phyloP scores from a whole-genome alignment of 805 yeast species.

The Peterozyma xylosa region DNA sequence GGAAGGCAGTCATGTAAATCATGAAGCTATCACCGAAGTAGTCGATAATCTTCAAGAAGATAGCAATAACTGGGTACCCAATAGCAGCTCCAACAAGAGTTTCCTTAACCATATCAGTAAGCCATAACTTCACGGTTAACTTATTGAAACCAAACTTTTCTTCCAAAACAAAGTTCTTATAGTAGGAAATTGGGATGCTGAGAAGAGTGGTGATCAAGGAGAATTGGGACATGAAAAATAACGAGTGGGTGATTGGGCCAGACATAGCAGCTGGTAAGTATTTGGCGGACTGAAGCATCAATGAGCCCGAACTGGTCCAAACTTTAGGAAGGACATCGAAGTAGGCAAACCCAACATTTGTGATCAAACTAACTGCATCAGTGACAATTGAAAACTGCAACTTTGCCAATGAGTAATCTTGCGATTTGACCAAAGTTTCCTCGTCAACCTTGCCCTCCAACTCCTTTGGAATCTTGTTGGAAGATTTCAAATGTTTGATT shows the following conservation, averaged over 20 bases:
- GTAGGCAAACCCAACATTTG: slow-evolving; percentile 51
- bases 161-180: slow-evolving; percentile 81
- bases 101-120: slow-evolving; percentile 63
- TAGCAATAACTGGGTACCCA: slow-evolving; percentile 69
- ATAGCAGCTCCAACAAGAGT: slow-evolving; percentile 44
- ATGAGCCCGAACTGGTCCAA: slow-evolving; percentile 43
- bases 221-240: slow-evolving; percentile 51
- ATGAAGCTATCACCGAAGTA: slow-evolving; percentile 76
- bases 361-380: slow-evolving; percentile 40
- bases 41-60: slow-evolving; percentile 73
- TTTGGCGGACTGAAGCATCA: slow-evolving; percentile 24
- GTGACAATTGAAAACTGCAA: slow-evolving; percentile 57
- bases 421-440: slow-evolving; percentile 70
- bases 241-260: slow-evolving; percentile 65
- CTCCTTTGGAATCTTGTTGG: slow-evolving; percentile 54
- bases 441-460: slow-evolving; percentile 60
- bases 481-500: slow-evolving; percentile 50
- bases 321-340: slow-evolving; percentile 58
- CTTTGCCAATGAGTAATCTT: slow-evolving; percentile 74
- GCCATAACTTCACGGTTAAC: slow-evolving; percentile 63
- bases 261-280: slow-evolving; percentile 19
- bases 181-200: slow-evolving; percentile 64
- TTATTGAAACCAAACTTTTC: slow-evolving; percentile 93
- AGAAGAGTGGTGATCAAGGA: slow-evolving; percentile 42
- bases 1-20: slow-evolving; percentile 67